Evolutionary conservation across 31 red algal genomes (phyloP).

Genomic region (Endocladia muricata): DNA sequence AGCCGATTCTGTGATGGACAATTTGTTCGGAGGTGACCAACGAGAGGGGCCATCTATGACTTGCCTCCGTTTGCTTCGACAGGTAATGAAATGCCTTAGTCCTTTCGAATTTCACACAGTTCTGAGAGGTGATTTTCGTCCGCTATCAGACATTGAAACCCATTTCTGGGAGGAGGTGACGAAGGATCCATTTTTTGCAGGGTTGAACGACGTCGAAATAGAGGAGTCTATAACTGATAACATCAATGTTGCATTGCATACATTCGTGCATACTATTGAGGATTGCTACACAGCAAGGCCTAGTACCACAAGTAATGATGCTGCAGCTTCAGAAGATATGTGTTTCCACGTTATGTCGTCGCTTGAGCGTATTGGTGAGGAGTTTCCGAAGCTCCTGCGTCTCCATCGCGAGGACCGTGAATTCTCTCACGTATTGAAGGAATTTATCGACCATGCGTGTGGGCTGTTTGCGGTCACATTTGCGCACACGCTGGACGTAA

Average conservation of each 20-base stretch:
- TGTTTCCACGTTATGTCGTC: neutral
- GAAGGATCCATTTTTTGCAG: neutral
- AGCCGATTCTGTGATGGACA: slow-evolving; percentile 10
- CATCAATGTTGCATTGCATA: neutral
- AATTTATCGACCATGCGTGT: neutral
- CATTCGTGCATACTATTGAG: neutral
- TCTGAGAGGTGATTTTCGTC: slow-evolving; percentile 20
- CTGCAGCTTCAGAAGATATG: neutral
- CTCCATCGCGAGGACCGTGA: neutral
- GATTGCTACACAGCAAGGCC: neutral
- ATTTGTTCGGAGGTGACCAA: neutral
- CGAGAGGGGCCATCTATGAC: neutral
- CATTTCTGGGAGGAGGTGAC: slow-evolving; percentile 9
- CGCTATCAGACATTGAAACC: neutral
- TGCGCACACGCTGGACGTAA: neutral
- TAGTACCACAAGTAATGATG: neutral
- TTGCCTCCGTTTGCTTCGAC: slow-evolving; percentile 15
- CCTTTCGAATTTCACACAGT: slow-evolving; percentile 33
- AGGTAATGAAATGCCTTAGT: slow-evolving; percentile 25
- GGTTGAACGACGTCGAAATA: neutral
- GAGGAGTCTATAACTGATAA: neutral
- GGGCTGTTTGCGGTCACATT: neutral
- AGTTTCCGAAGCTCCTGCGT: neutral
- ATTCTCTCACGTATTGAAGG: neutral
- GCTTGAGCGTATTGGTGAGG: neutral